Conservation (phyloP, 768 basidiomycete genomes). For the Rhizopogon vulgaris region DNA sequence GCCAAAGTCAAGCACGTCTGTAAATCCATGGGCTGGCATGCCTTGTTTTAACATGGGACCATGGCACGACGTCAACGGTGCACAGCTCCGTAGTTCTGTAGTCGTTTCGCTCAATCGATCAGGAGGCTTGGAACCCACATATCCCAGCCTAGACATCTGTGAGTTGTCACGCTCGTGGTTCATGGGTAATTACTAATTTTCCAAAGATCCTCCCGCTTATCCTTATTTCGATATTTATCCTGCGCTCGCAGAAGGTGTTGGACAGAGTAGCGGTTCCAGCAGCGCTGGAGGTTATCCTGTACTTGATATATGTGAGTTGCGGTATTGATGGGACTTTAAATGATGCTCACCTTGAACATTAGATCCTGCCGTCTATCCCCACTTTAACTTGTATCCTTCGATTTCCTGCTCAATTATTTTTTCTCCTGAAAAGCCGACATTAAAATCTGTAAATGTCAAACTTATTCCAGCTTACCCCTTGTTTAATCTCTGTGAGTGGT, state of each 20-base stretch:
- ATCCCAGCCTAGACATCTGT: slow-evolving; percentile 25
- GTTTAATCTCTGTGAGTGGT: slow-evolving; percentile 29
- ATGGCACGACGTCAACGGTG: slow-evolving; percentile 10
- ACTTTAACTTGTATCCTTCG: slow-evolving; percentile 35
- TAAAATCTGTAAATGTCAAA: slow-evolving; percentile 5
- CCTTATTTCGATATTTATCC: slow-evolving; percentile 41
- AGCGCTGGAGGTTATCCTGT: slow-evolving; percentile 16
- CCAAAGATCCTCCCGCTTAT: slow-evolving; percentile 34
- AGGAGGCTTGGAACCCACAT: slow-evolving; percentile 8
- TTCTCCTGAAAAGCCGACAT: neutral
- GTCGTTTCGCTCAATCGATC: slow-evolving; percentile 1
- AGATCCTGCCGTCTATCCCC: slow-evolving; percentile 39
- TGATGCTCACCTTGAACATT: neutral
- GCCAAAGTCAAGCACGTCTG: neutral
- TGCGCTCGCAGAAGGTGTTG: neutral
- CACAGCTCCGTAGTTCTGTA: neutral
- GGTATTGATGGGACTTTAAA: neutral
- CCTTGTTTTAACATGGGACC: slow-evolving; percentile 31
- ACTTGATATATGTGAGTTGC: slow-evolving; percentile 4
- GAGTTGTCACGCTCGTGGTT: slow-evolving; percentile 4
- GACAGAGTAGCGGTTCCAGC: neutral
- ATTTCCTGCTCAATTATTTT: slow-evolving; percentile 2
- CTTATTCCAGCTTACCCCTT: slow-evolving; percentile 10
- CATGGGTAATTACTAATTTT: slow-evolving; percentile 2
- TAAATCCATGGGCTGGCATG: slow-evolving; percentile 5